Evolutionary conservation across 2,329 filamentous ascomycete species (phyloP).

Genomic region (Neofusicoccum ribis): DNA sequence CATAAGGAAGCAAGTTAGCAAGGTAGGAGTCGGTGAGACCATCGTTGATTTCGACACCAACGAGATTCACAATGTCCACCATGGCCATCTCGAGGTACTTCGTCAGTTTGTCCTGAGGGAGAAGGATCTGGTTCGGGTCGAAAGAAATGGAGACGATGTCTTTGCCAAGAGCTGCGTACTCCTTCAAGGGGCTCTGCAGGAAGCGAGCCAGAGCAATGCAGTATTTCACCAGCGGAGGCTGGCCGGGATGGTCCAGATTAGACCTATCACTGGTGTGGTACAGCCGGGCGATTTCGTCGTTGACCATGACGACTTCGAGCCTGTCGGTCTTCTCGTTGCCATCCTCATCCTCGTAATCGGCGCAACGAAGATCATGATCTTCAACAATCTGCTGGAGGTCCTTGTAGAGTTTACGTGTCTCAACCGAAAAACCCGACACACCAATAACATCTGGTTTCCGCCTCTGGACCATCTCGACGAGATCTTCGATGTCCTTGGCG

Average conservation of each 20-base stretch:
- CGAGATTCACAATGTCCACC: constrained; percentile 97
- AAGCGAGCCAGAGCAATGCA: constrained; percentile 88
- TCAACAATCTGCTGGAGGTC: constrained; percentile 77
- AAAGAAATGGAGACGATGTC: constrained; percentile 86
- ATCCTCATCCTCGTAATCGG: constrained; percentile 74
- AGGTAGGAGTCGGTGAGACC: constrained; percentile 78
- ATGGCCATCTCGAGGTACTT: constrained; percentile 92
- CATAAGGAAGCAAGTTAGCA: constrained; percentile 84
- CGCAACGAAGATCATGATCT: constrained; percentile 73
- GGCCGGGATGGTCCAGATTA: constrained; percentile 74
- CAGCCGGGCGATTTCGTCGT: constrained; percentile 94
- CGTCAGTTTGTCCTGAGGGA: constrained; percentile 82
- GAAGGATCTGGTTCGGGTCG: constrained; percentile 83
- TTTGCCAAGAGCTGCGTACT: constrained; percentile 89
- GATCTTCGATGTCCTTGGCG: constrained; percentile 64
- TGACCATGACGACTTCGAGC: constrained; percentile 86
- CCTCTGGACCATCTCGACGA: constrained; percentile 76
- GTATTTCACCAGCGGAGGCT: constrained; percentile 79
- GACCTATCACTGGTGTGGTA: constrained; percentile 90
- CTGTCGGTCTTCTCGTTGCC: constrained; percentile 74
- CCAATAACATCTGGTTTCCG: constrained; percentile 87
- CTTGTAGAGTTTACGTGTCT: constrained; percentile 79
- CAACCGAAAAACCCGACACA: constrained; percentile 83
- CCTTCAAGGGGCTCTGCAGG: constrained; percentile 92
- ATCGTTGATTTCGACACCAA: constrained; percentile 93